phyloP scores from a whole-genome alignment of 495 filamentous ascomycete species.

The Viridothelium virens region DNA sequence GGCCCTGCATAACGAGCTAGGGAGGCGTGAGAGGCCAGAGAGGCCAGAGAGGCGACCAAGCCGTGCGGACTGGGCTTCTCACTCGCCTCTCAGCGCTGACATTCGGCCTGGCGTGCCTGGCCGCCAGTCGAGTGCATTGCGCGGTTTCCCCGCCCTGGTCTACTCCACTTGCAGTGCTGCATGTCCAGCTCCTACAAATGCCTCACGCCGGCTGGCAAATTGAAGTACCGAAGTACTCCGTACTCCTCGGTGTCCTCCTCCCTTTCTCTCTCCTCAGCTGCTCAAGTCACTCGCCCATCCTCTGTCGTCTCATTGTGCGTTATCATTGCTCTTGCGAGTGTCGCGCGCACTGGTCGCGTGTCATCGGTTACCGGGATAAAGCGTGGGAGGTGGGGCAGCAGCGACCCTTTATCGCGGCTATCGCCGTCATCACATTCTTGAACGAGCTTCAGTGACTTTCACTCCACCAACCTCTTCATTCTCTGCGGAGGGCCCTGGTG shows the following conservation, averaged over 20 bases:
- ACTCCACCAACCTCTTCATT: not conserved
- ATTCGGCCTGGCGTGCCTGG: not conserved
- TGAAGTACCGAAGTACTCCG: constrained; percentile 4
- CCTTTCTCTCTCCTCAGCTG: constrained; percentile 8
- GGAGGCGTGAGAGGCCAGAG: not conserved
- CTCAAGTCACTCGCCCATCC: not conserved
- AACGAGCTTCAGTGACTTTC: not conserved
- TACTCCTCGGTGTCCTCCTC: not conserved
- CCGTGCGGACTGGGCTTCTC: not conserved
- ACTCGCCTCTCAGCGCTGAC: not conserved
- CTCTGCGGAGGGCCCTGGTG: not conserved
- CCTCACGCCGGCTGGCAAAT: not conserved
- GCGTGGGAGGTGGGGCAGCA: constrained; percentile 2
- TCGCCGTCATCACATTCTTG: constrained; percentile 1
- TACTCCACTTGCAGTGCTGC: not conserved
- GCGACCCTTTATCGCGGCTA: not conserved
- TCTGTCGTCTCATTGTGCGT: not conserved
- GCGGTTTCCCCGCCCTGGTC: not conserved
- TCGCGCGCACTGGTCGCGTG: constrained; percentile 1
- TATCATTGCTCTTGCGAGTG: not conserved
- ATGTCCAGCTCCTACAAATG: constrained; percentile 2
- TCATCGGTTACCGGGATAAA: not conserved
- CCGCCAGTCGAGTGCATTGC: not conserved
- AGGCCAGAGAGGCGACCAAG: not conserved
- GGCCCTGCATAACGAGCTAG: not conserved